Base-by-base conservation (phyloP, 345 rosid genomes). In the Moringa oleifera region DNA sequence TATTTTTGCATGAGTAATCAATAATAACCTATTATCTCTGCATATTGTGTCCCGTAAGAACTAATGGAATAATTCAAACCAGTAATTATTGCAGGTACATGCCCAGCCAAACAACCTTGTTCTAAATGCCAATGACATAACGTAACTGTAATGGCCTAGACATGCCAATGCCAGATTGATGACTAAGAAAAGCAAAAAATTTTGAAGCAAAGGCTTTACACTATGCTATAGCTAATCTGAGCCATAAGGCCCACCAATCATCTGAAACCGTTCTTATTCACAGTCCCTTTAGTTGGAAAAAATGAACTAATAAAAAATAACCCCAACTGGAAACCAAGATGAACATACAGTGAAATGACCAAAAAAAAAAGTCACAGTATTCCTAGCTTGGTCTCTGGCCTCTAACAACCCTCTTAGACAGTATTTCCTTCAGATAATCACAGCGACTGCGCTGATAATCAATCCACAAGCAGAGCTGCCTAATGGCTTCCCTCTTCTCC, bases 401-500 rank as follows among this genome's bases (percentile, higher is more conserved):
- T 65, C 77, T 70, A 2, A 53, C 22, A 31, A 51, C 47, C 12
- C 6, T 68, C 70, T 63, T 79, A 1, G 75, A 69, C 23, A 86
- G 66, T 5, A 69, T 55, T 62, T 79, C 78, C 75, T 75, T 81
- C 52, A 90, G 85, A 70, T 80, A 53, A 51, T 85, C 78, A 18
- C 76, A 81, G 28, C 89, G 79, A 20, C 72, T 56, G 11, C 85
- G 84, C 63, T 94, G 96, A 68, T 85, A 88, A 25, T 94, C 99
- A 18, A 74, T 86, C 88, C 84, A 81, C 60, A 90, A 1, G 65
- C 99, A 94, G 22, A 87, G 84, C 74, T 90, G 97, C 72, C 95
- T 76, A 55, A 90, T 90, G 9, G 87, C 92, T 67, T 90, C 97
- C 71, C 82, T 83, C 80, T 90, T 87, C 83, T 80, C 86, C 65